Base-by-base conservation (phyloP, 805 yeast genomes). In the Schwanniomyces vanrijiae region DNA sequence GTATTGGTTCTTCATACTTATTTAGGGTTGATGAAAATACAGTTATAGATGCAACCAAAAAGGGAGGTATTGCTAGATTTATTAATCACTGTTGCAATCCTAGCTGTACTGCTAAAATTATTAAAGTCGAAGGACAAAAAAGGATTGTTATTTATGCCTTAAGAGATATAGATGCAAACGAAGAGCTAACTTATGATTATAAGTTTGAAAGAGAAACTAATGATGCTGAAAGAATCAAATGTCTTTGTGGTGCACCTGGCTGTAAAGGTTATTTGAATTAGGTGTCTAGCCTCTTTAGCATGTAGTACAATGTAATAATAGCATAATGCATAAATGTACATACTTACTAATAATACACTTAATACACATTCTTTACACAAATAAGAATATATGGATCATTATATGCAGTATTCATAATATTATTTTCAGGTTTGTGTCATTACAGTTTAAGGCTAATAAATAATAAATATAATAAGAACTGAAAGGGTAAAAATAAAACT, bases 71-170 rank as follows among this genome's bases (percentile, higher is more conserved):
- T 58, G 98, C 99, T 0, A 76, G 99, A 50, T 94, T 94, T 60
- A 94, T 94, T 64, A 94, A 94, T 59, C 99, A 94, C 65, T 90
- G 97, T 64, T 94, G 99, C 69, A 88, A 86, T 44, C 99, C 99
- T 1, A 90, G 96, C 55, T 94, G 99, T 69, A 90, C 96, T 0
- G 98, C 99, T 1, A 92, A 91, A 61, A 90, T 94, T 60, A 91
- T 91, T 59, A 90, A 90, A 64, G 97, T 90, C 34, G 97, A 90
- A 49, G 97, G 97, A 3, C 85, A 81, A 58, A 90, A 89, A 68
- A 78, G 98, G 64, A 92, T 94, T 71, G 98, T 91, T 44, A 90
- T 94, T 25, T 94, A 92, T 66, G 97, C 99, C 0, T 71, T 89
- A 53, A 72, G 95, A 41, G 97, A 92, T 61, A 86, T 94, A 48